Conservation (phyloP, 2,329 filamentous ascomycete species). For the Fusarium sarcochroum region DNA sequence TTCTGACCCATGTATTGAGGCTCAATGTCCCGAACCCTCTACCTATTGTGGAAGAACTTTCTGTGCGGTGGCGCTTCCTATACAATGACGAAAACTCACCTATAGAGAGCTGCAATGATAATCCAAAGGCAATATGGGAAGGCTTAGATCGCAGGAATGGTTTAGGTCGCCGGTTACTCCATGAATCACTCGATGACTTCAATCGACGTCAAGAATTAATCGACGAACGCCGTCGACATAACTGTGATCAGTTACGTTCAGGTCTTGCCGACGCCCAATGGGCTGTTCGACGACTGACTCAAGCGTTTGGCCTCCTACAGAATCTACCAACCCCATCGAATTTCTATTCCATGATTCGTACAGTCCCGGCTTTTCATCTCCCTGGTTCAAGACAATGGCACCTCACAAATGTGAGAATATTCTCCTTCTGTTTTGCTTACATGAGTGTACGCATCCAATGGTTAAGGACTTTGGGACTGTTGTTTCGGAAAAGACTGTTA, state of each 20-base stretch:
- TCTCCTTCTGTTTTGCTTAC: not conserved
- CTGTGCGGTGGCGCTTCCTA: too few relatives aligned
- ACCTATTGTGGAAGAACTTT: too few relatives aligned
- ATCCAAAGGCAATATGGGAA: too few relatives aligned
- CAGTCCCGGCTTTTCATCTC: accelerated
- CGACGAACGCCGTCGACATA: not conserved
- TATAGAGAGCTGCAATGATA: too few relatives aligned
- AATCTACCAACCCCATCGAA: not conserved
- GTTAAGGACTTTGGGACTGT: not conserved
- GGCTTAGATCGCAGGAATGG: too few relatives aligned
- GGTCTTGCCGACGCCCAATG: not conserved
- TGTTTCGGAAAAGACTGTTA: not conserved
- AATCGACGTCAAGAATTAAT: not conserved
- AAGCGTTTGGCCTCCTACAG: not conserved
- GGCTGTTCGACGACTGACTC: not conserved
- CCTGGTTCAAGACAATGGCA: accelerated
- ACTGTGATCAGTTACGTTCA: not conserved
- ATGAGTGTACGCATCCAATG: not conserved
- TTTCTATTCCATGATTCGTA: too few relatives aligned
- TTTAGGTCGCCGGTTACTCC: not conserved
- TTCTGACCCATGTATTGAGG: too few relatives aligned
- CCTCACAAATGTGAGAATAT: accelerated
- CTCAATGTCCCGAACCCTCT: too few relatives aligned
- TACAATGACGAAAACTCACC: too few relatives aligned
- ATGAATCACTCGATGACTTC: not conserved